These are phyloP conservation scores for Globisporangium recalcitrans DNA, from an alignment of 352 stramenopile genomes.

Conservation along the genomic window DNA sequence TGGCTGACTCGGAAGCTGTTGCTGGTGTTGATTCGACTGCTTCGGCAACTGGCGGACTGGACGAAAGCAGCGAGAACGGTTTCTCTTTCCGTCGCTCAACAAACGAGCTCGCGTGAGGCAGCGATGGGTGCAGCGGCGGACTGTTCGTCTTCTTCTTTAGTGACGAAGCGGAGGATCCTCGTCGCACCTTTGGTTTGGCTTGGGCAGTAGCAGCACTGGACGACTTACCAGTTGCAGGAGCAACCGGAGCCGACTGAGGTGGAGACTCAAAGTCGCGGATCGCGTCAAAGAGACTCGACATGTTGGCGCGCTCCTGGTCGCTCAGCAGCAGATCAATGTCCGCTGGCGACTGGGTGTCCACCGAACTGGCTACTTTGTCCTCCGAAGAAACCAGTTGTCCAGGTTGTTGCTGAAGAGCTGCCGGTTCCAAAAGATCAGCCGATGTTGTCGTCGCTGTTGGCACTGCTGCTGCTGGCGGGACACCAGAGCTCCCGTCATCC, in stretches of 20 bases:
- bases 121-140: slow-evolving; percentile 18
- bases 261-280: slow-evolving; percentile 68
- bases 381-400: background rate
- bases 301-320: slow-evolving; percentile 57
- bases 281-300: slow-evolving; percentile 56
- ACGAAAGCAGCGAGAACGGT: slow-evolving; percentile 19
- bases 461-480: background rate
- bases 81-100: slow-evolving; percentile 7
- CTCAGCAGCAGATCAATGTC: slow-evolving; percentile 57
- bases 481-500: background rate
- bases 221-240: background rate
- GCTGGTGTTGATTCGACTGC: background rate
- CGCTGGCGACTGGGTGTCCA: slow-evolving; percentile 5
- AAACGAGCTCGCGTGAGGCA: background rate
- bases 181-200: slow-evolving; percentile 5
- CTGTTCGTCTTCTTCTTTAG: slow-evolving; percentile 23
- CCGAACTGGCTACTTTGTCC: slow-evolving; percentile 1
- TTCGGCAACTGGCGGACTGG: slow-evolving; percentile 1
- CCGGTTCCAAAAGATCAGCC: background rate
- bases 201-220: slow-evolving; percentile 2
- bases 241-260: slow-evolving; percentile 10
- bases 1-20: background rate
- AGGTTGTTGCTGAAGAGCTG: background rate
- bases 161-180: slow-evolving; percentile 4
- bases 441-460: background rate